Percentiles rank a stretch among this genome's conserved stretches.
Evolutionary conservation across 2,329 filamentous ascomycete genomes (phyloP).

Genomic region (Metarhizium guizhouense): DNA sequence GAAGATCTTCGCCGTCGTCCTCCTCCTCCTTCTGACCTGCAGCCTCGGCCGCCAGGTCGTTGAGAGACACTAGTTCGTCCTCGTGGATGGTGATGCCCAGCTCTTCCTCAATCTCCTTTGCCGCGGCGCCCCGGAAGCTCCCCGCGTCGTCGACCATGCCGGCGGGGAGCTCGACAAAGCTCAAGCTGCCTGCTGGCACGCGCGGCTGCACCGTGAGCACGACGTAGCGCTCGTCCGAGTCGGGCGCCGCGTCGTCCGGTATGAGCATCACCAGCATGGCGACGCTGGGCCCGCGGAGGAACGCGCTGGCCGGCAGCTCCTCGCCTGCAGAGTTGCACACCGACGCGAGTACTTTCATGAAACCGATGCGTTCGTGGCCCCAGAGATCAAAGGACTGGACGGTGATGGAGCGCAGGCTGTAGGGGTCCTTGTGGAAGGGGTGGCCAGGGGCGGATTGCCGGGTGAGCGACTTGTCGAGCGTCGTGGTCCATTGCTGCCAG

Average conservation of each 20-base stretch:
- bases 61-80: slow-evolving; percentile 39
- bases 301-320: slow-evolving; percentile 41
- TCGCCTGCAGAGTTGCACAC: slow-evolving; percentile 30
- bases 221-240: slow-evolving; percentile 41
- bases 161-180: slow-evolving; percentile 48
- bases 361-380: slow-evolving; percentile 38
- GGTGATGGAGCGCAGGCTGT: slow-evolving; percentile 38
- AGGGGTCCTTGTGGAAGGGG: slow-evolving; percentile 46
- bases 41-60: slow-evolving; percentile 34
- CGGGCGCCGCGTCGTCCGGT: slow-evolving; percentile 35
- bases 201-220: slow-evolving; percentile 53
- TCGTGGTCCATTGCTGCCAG: slow-evolving; percentile 41
- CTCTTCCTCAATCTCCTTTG: slow-evolving; percentile 53
- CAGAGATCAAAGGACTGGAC: slow-evolving; percentile 48
- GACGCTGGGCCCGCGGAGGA: slow-evolving; percentile 52
- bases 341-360: slow-evolving; percentile 44
- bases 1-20: slow-evolving; percentile 36
- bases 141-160: slow-evolving; percentile 48
- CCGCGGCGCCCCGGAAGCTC: slow-evolving; percentile 47
- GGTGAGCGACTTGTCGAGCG: slow-evolving; percentile 35
- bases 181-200: slow-evolving; percentile 39
- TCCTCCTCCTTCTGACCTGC: slow-evolving; percentile 42
- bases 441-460: slow-evolving; percentile 35
- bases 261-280: slow-evolving; percentile 49
- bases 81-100: slow-evolving; percentile 43